Conservation (phyloP, 306 rosid species). For the Vachellia pachyceras region DNA sequence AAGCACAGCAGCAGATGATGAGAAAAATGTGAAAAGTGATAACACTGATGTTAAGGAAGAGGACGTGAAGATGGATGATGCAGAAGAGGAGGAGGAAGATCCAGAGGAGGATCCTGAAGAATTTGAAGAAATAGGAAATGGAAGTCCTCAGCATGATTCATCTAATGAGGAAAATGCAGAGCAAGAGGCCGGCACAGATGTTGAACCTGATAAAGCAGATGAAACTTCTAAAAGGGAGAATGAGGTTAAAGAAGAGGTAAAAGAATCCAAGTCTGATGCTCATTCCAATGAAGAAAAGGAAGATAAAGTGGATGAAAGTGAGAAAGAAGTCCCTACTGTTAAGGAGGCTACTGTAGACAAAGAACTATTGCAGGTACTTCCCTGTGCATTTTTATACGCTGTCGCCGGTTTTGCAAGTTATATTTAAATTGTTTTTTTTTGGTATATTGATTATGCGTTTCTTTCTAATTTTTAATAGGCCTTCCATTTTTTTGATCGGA, state of each 20-base stretch:
- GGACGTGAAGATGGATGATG: constrained; percentile 73
- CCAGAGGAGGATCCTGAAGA: constrained; percentile 95
- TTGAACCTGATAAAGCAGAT: constrained; percentile 56
- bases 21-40: constrained; percentile 50
- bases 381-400: constrained; percentile 1
- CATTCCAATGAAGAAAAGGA: constrained; percentile 51
- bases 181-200: constrained; percentile 39
- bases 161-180: constrained; percentile 52
- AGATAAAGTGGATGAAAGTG: constrained; percentile 48
- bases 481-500: constrained; percentile 88
- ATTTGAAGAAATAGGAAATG: constrained; percentile 72
- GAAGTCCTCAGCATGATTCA: constrained; percentile 53
- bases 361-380: constrained; percentile 79
- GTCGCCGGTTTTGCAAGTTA: neutral
- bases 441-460: constrained; percentile 20
- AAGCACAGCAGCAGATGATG: constrained; percentile 48
- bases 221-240: constrained; percentile 50
- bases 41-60: constrained; percentile 46
- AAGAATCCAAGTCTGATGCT: constrained; percentile 47
- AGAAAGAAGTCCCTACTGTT: constrained; percentile 56
- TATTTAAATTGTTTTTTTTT: neutral
- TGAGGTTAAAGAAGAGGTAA: constrained; percentile 50
- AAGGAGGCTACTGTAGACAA: constrained; percentile 69
- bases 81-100: constrained; percentile 74
- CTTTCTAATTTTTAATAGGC: constrained; percentile 65